Percentiles rank a stretch among this genome's conserved stretches.
Conservation (phyloP, 257 asterid species). For the Ilex aquifolium region DNA sequence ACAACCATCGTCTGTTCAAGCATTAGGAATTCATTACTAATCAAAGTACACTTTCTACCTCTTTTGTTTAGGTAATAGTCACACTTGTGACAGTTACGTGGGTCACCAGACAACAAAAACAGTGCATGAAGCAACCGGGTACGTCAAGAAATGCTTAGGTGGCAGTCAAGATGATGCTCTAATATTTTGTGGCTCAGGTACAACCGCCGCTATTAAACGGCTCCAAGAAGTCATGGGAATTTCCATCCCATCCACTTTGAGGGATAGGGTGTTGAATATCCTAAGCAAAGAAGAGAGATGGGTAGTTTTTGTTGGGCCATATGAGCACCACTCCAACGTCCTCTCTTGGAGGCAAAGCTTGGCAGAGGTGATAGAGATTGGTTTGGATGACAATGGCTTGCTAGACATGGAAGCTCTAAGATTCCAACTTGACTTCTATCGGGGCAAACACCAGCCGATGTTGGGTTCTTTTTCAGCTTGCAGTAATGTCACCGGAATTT, state of each 20-base stretch:
- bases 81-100: conserved; percentile 57
- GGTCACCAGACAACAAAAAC: conserved; percentile 45
- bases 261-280: conserved; percentile 36
- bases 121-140: conserved; percentile 40
- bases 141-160: conserved; percentile 60
- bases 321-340: conserved; percentile 73
- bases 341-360: conserved; percentile 75
- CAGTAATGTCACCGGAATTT: conserved; percentile 67
- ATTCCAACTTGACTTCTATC: conserved; percentile 27
- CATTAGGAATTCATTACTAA: too few species aligned
- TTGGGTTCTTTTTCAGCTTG: conserved; percentile 80
- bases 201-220: conserved; percentile 62
- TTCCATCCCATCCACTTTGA: conserved; percentile 38
- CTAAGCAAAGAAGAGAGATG: conserved; percentile 41
- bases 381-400: conserved; percentile 37
- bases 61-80: conserved; percentile 48
- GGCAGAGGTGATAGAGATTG: conserved; percentile 74
- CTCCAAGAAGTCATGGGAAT: conserved; percentile 75
- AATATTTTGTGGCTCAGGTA: conserved; percentile 62
- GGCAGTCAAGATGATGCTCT: conserved; percentile 44
- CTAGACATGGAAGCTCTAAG: conserved; percentile 45
- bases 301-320: conserved; percentile 67
- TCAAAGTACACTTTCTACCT: too few species aligned
- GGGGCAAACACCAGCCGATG: conserved; percentile 31
- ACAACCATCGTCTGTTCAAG: too few species aligned